These are phyloP conservation scores for Colletotrichum karsti DNA, from an alignment of 2,329 filamentous ascomycete genomes.

Conservation along the genomic window DNA sequence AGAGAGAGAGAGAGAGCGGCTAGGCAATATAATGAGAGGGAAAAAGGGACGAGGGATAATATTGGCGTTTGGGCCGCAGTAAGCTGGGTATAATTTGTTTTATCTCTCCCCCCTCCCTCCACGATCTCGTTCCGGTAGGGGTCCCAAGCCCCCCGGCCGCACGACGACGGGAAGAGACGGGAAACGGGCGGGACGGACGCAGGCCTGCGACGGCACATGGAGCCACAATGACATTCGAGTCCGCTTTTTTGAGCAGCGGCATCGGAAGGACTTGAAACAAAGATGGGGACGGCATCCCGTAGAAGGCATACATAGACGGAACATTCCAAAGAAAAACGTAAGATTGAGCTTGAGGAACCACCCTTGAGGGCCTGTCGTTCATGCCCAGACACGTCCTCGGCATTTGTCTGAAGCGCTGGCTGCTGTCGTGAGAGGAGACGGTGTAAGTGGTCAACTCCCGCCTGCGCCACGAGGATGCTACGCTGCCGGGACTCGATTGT, in stretches of 20 bases:
- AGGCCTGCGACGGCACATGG: neutral
- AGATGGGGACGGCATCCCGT: neutral
- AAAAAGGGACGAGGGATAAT: neutral
- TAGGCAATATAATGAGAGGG: constrained; percentile 4
- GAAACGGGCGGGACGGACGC: neutral
- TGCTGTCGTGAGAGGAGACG: neutral
- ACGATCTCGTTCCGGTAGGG: neutral
- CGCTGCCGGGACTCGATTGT: neutral
- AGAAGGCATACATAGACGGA: neutral
- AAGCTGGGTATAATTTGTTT: constrained; percentile 1
- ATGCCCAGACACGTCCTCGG: neutral
- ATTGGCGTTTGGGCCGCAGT: constrained; percentile 3
- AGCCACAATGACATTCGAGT: neutral
- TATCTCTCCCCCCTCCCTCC: neutral
- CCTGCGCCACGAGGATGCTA: neutral
- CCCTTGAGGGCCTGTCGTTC: neutral
- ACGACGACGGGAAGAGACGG: constrained; percentile 2
- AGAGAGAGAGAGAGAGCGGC: too few species aligned
- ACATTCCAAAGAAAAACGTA: neutral
- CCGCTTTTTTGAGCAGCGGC: neutral
- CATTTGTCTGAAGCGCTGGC: neutral
- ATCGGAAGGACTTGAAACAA: constrained; percentile 8
- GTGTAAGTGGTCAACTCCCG: neutral
- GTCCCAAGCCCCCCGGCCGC: neutral
- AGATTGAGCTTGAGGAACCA: neutral